phyloP scores from a whole-genome alignment of 2,329 filamentous ascomycete genomes.

The Aspergillus brasiliensis region DNA sequence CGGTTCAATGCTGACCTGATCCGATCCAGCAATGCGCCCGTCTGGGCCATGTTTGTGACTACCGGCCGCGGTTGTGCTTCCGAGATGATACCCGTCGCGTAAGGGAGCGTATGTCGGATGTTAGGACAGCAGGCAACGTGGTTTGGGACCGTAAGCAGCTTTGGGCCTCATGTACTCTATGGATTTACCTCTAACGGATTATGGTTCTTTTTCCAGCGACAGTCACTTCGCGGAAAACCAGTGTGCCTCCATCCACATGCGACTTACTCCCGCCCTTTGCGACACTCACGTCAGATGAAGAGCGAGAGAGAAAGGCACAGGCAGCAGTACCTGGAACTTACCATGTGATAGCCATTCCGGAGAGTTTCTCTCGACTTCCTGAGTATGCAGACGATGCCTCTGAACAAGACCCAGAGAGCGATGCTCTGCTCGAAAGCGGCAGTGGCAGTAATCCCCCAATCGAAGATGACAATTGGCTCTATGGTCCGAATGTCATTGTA shows the following conservation, averaged over 20 bases:
- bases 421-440: constrained; percentile 29
- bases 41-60: constrained; percentile 60
- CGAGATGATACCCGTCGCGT: constrained; percentile 56
- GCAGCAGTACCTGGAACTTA: constrained; percentile 56
- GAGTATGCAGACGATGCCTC: constrained; percentile 49
- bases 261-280: constrained; percentile 59
- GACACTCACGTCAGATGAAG: constrained; percentile 57
- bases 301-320: constrained; percentile 60
- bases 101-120: constrained; percentile 54
- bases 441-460: constrained; percentile 32
- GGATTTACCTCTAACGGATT: not conserved
- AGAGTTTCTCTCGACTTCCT: constrained; percentile 55
- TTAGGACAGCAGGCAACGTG: constrained; percentile 53
- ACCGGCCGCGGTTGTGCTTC: constrained; percentile 58
- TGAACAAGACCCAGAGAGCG: constrained; percentile 19
- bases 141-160: constrained; percentile 59
- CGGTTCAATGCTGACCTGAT: not conserved
- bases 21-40: constrained; percentile 54
- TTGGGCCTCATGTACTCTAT: not conserved
- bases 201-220: not conserved
- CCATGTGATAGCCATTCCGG: constrained; percentile 57
- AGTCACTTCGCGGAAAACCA: not conserved
- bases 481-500: constrained; percentile 54
- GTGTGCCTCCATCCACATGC: constrained; percentile 17
- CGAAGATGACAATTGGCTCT: constrained; percentile 21